Evolutionary conservation across 805 yeast genomes (phyloP).

Genomic region (Wickerhamiella slavikovae): DNA sequence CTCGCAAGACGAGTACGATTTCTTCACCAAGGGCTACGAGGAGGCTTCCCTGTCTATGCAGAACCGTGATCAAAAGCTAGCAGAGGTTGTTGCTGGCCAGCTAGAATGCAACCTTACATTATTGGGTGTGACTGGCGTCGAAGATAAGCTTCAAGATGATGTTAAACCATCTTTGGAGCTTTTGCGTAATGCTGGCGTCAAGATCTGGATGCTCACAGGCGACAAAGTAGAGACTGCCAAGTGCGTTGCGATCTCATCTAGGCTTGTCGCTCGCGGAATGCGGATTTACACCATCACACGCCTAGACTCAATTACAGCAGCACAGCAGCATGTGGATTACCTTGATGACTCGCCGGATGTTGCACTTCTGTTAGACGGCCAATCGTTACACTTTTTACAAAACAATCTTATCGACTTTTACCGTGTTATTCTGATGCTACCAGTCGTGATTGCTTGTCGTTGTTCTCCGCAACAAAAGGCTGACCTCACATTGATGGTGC

Average conservation of each 20-base stretch:
- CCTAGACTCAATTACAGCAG: slow-evolving; percentile 36
- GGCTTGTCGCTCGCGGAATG: slow-evolving; percentile 83
- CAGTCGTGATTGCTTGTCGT: slow-evolving; percentile 95
- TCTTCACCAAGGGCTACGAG: slow-evolving; percentile 42
- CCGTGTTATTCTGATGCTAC: slow-evolving; percentile 51
- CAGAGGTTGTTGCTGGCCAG: slow-evolving; percentile 39
- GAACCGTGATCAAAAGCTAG: slow-evolving; percentile 60
- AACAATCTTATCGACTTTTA: slow-evolving; percentile 47
- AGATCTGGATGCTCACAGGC: slow-evolving; percentile 98
- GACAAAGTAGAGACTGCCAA: slow-evolving; percentile 97
- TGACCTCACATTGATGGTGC: slow-evolving; percentile 68
- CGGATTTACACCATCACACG: slow-evolving; percentile 72
- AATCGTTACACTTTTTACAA: slow-evolving; percentile 55
- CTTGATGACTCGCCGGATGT: slow-evolving; percentile 41
- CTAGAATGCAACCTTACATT: slow-evolving; percentile 72
- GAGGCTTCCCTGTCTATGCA: slow-evolving; percentile 62
- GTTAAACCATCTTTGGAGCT: slow-evolving; percentile 85
- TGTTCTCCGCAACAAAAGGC: slow-evolving; percentile 99
- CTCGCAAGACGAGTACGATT: slow-evolving; percentile 30
- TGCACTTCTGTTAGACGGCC: slow-evolving; percentile 84
- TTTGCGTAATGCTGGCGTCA: slow-evolving; percentile 86
- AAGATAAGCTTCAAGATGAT: slow-evolving; percentile 78
- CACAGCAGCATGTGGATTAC: slow-evolving; percentile 57
- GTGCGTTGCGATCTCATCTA: slow-evolving; percentile 93
- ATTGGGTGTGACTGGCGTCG: slow-evolving; percentile 90